Evolutionary conservation across 2,329 filamentous ascomycete species (phyloP), one percentile per base, ranked within the genome.

Genomic region (Colletotrichum orbiculare): DNA sequence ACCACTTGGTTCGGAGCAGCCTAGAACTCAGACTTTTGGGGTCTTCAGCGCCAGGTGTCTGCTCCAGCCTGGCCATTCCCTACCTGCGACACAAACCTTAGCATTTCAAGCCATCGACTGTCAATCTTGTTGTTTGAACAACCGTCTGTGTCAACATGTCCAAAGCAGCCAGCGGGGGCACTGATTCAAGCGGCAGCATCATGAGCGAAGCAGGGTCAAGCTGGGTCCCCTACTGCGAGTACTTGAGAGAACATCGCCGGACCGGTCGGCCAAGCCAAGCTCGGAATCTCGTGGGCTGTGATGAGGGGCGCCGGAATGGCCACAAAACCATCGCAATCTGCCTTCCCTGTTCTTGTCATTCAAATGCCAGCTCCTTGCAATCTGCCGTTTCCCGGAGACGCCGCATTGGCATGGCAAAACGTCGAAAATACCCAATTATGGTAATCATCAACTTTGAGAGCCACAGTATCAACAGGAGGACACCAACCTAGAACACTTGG

Each of bases 21-120:
- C 43, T 45, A 42, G 64, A 64, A 66, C 64, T 59, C 54, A 54
- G 64, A 66, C 54, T 54, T 25, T 66, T 48, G 52, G 54, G 60
- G 60, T 60, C 38, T 4, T 35, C n/a, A 58, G 43, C 34, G 45
- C 42, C 60, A 54, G 60, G 47, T 48, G 58, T 54, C 45, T 54
- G 33, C 34, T 35, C 49, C 48, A 46, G 60, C 64, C 60, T 66
- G 60, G 54, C 46, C 58, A 39, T n/a, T 45, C 60, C 63, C 56
- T 65, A 56, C 37, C 35, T 42, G 43, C 41, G 15, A 37, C n/a
- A 25, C 4, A 64, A 55, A 49, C 54, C 35, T 61, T 42, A 34
- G 17, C 41, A 46, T 47, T 35, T 42, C 25, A 54, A 49, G 45
- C 45, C 39, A 39, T 47, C 61, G 10, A 15, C 15, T 39, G 37